Evolutionary conservation across 1,284 basidiomycete genomes (phyloP).

Genomic region (Trichosporon sp.): DNA sequence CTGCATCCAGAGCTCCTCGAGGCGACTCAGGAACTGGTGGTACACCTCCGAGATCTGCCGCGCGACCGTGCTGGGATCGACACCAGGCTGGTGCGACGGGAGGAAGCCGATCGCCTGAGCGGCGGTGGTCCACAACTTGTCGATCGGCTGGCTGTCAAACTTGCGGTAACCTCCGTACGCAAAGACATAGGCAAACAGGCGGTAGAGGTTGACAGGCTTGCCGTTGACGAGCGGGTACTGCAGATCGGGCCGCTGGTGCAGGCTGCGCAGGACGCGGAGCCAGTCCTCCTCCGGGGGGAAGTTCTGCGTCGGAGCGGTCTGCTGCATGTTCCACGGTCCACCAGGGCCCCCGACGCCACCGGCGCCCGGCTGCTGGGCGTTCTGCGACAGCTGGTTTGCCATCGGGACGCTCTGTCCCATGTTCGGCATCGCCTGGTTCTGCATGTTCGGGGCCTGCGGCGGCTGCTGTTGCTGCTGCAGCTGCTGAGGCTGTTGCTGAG

Average conservation of each 20-base stretch:
- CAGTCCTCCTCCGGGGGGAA: conserved; percentile 14
- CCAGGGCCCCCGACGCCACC: conserved; percentile 1
- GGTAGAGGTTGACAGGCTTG: conserved; percentile 19
- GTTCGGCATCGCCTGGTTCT: background rate
- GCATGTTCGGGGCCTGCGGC: background rate
- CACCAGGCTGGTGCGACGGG: conserved; percentile 5
- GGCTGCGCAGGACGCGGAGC: conserved; percentile 11
- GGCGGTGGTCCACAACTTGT: conserved; percentile 18
- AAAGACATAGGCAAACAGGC: conserved; percentile 17
- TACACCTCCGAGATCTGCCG: conserved; percentile 19
- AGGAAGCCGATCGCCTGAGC: conserved; percentile 13
- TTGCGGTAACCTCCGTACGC: conserved; percentile 19
- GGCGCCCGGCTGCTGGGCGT: background rate
- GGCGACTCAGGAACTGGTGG: conserved; percentile 8
- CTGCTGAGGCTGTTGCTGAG: conserved; percentile 2
- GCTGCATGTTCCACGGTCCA: background rate
- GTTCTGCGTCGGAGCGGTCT: conserved; percentile 1
- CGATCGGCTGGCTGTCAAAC: conserved; percentile 14
- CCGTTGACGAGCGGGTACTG: conserved; percentile 19
- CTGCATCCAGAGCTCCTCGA: conserved; percentile 19
- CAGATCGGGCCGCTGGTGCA: conserved; percentile 14
- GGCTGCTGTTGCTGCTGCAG: background rate
- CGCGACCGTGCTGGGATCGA: conserved; percentile 3
- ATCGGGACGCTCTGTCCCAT: conserved; percentile 2
- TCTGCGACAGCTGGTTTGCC: background rate